These are phyloP conservation scores for Neonectria coccinea DNA, from an alignment of 2,329 filamentous ascomycete species.

Conservation along the genomic window DNA sequence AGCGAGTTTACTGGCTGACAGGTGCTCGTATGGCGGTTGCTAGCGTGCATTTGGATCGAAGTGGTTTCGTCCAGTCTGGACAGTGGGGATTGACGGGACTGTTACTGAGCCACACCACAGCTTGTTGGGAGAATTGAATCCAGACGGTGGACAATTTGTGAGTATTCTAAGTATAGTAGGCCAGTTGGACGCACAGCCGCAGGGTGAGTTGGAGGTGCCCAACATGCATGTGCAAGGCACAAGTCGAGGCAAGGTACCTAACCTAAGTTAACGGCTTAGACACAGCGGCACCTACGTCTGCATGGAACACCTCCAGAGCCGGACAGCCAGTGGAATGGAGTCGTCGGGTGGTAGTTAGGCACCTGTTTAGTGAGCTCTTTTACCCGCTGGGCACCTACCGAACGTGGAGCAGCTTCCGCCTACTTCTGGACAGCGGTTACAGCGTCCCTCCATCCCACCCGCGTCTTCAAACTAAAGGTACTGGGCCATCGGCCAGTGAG, in stretches of 20 bases:
- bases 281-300: not conserved
- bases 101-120: not conserved
- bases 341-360: conserved; percentile 15
- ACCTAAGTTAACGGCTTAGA: not conserved
- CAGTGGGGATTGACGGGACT: not conserved
- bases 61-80: not conserved
- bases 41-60: conserved; percentile 32
- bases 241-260: not conserved
- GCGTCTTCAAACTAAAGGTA: not conserved
- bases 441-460: not conserved
- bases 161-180: not conserved
- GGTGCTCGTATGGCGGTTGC: conserved; percentile 37
- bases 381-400: conserved; percentile 19
- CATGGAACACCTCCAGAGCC: not conserved
- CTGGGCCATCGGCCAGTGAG: not conserved
- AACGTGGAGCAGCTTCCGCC: not conserved
- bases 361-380: conserved; percentile 18
- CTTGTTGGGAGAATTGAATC: not conserved
- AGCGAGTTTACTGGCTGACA: conserved; percentile 39
- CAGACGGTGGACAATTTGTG: too few relatives aligned
- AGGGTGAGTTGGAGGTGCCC: not conserved
- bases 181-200: not conserved
- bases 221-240: conserved; percentile 11
- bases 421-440: conserved; percentile 23
- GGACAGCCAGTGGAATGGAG: not conserved